phyloP scores from a whole-genome alignment of 768 basidiomycete genomes.

The Suillus weaverae region DNA sequence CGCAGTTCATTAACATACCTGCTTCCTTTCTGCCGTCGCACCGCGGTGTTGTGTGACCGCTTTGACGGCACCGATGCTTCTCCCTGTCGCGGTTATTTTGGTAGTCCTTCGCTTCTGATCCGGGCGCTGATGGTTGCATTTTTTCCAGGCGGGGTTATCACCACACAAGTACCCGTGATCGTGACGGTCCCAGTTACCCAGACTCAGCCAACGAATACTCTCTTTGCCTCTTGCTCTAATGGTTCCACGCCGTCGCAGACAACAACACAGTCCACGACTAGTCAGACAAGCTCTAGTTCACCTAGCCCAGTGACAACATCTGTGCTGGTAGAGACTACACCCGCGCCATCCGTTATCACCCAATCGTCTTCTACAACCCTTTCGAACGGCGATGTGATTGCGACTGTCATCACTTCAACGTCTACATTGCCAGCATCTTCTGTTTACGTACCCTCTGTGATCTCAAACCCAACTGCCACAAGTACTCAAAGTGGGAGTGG shows the following conservation, averaged over 20 bases:
- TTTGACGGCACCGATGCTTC: constrained; percentile 17
- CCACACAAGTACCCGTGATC: constrained; percentile 44
- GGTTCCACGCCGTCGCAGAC: constrained; percentile 15
- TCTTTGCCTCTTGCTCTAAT: constrained; percentile 40
- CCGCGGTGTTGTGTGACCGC: constrained; percentile 14
- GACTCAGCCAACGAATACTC: constrained; percentile 36
- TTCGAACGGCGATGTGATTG: constrained; percentile 41
- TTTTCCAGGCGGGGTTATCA: constrained; percentile 26
- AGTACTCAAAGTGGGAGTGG: constrained; percentile 17
- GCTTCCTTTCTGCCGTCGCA: not conserved
- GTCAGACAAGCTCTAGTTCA: not conserved
- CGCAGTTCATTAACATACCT: constrained; percentile 14
- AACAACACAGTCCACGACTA: constrained; percentile 9
- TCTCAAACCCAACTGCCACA: constrained; percentile 12
- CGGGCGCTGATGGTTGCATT: constrained; percentile 15
- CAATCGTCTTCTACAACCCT: constrained; percentile 38
- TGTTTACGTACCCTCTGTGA: constrained; percentile 25
- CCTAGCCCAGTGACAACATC: constrained; percentile 20
- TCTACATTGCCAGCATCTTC: constrained; percentile 36
- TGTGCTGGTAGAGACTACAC: constrained; percentile 30
- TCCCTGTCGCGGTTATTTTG: constrained; percentile 1
- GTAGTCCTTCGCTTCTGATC: not conserved
- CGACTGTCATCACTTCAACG: constrained; percentile 36
- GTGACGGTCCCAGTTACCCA: constrained; percentile 33
- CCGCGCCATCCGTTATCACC: constrained; percentile 32